Evolutionary conservation across 2,329 filamentous ascomycete species (phyloP).

Genomic region (Myriosclerotinia duriaeana): DNA sequence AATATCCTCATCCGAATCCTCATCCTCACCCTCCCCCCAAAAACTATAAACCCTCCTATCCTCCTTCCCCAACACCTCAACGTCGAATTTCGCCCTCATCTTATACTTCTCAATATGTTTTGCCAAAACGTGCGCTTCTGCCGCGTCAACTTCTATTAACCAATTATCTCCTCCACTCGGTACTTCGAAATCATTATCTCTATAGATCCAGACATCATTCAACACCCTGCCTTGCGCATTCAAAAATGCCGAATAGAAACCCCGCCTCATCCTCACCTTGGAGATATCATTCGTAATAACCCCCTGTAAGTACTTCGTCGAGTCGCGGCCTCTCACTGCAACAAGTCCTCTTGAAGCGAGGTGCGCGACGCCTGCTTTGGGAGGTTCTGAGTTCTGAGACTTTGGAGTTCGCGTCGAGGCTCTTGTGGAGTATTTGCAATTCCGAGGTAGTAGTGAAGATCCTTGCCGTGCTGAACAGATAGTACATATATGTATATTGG

Average conservation of each 20-base stretch:
- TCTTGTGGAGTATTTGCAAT: neutral
- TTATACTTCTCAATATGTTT: slow-evolving; percentile 83
- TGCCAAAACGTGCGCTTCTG: slow-evolving; percentile 59
- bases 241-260: slow-evolving; percentile 80
- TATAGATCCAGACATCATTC: slow-evolving; percentile 89
- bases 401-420: too few relatives aligned
- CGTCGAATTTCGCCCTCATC: slow-evolving; percentile 73
- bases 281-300: slow-evolving; percentile 72
- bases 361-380: slow-evolving; percentile 49
- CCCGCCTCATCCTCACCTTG: slow-evolving; percentile 45
- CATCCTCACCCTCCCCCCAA: slow-evolving; percentile 51
- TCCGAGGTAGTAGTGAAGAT: neutral
- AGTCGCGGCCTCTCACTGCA: slow-evolving; percentile 74
- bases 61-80: slow-evolving; percentile 63
- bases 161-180: slow-evolving; percentile 20
- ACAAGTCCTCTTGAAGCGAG: slow-evolving; percentile 78
- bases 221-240: slow-evolving; percentile 82
- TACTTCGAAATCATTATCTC: too few relatives aligned
- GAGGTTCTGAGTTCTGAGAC: slow-evolving; percentile 41
- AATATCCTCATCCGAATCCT: slow-evolving; percentile 24
- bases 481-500: slow-evolving; percentile 3
- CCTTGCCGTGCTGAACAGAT: neutral
- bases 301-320: slow-evolving; percentile 83
- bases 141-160: slow-evolving; percentile 72
- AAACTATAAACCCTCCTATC: slow-evolving; percentile 70